Conservation (phyloP, 2,329 filamentous ascomycete genomes). For the Ramularia endophylla region DNA sequence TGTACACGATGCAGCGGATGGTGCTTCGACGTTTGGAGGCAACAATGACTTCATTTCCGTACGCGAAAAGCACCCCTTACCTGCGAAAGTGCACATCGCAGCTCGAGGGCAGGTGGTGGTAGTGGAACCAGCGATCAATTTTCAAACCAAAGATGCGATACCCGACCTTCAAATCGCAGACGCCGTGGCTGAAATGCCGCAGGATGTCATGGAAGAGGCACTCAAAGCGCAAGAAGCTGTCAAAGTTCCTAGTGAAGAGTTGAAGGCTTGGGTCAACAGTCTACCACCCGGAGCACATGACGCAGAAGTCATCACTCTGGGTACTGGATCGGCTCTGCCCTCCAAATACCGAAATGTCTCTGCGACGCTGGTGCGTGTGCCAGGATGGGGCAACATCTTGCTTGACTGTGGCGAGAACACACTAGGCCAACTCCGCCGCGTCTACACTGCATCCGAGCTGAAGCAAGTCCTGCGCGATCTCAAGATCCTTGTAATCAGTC, state of each 20-base stretch:
- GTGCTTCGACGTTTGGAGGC: constrained; percentile 11
- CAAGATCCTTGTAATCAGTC: constrained; percentile 84
- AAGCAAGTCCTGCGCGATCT: constrained; percentile 69
- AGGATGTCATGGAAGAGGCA: constrained; percentile 51
- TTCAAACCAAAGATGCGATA: constrained; percentile 44
- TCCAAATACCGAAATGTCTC: constrained; percentile 97
- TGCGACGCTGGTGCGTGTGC: constrained; percentile 75
- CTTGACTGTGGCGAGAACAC: constrained; percentile 93
- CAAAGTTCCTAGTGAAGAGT: constrained; percentile 35
- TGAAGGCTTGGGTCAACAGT: constrained; percentile 54
- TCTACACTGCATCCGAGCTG: constrained; percentile 61
- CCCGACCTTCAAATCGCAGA: constrained; percentile 46
- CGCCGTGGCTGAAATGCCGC: constrained; percentile 38
- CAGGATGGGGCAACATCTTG: constrained; percentile 79
- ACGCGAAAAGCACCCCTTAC: constrained; percentile 14
- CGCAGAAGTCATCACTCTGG: constrained; percentile 77
- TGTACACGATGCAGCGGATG: constrained; percentile 52
- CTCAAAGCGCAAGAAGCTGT: constrained; percentile 35
- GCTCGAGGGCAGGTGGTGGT: constrained; percentile 31
- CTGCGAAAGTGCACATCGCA: constrained; percentile 24
- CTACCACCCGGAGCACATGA: constrained; percentile 60
- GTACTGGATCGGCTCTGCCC: constrained; percentile 83
- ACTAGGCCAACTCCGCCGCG: constrained; percentile 74
- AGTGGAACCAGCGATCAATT: constrained; percentile 32
- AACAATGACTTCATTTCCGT: constrained; percentile 8